Evolutionary conservation across 2,329 filamentous ascomycete species (phyloP), one percentile per base, ranked within the genome.

Genomic region (Sclerotinia sclerotiorum): DNA sequence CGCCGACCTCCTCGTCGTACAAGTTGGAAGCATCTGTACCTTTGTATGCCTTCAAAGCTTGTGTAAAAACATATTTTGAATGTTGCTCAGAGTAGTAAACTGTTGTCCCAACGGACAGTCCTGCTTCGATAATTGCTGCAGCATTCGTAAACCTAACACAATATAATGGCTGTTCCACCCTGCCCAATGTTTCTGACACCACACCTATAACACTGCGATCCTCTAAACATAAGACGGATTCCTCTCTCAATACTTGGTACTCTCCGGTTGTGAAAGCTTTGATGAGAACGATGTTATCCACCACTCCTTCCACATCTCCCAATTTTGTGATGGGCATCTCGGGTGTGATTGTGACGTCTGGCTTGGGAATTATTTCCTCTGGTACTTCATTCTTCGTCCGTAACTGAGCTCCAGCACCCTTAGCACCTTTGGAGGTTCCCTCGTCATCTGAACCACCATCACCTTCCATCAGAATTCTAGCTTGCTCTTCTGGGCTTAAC

Each of bases 1-100:
- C 90, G 21, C 82, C 88, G 10, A 93, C 85, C 80, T 98, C 94
- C 78, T 99, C 95, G 73, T 98, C 95, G 79, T 97, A 91, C 67
- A 97, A 85, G 77, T 98, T 98, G 64, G 93, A 97, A 11, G 95
- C 94, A 79, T 99, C 95, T 13, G 93, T 95, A 69, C 93, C 93
- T 80, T 97, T 98, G 75, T 90, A 78, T 65, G 84, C 85, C 79
- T 90, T 91, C 68, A 98, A 82, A 8, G 90, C 88, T 77, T 95
- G 87, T 0, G 94, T 97, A 76, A 97, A 95, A 67, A 97, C 92
- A 74, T 90, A 96, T 0, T 85, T 88, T 52, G 93, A 93, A 77
- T 95, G 90, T 11, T 87, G 82, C 56, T 90, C 85, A 3, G 94
- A 88, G 76, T 97, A 98, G 80, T 87, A 97, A 3, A 98, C 81